Percentiles rank a stretch among this genome's conserved stretches.
Evolutionary conservation across 2,329 filamentous ascomycete species (phyloP).

Genomic region (Phoma sp.): DNA sequence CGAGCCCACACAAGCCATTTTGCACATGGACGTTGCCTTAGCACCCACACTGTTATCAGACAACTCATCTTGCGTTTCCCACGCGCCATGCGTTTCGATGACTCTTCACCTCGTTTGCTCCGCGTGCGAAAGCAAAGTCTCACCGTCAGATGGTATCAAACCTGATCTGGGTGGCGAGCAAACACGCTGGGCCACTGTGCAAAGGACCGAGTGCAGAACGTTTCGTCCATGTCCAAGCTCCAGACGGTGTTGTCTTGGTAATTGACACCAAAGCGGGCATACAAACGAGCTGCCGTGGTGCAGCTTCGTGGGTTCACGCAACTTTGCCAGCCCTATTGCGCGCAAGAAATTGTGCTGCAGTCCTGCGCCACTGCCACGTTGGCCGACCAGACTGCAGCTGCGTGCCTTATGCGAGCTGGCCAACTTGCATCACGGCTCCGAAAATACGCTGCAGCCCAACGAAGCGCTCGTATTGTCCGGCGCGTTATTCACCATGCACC

Average conservation of each 20-base stretch:
- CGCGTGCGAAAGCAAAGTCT: conserved; percentile 28
- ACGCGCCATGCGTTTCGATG: conserved; percentile 36
- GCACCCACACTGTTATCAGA: conserved; percentile 40
- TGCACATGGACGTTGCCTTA: conserved; percentile 30
- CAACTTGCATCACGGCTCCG: conserved; percentile 43
- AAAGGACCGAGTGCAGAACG: conserved; percentile 1
- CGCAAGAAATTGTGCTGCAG: conserved; percentile 18
- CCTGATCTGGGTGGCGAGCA: background rate
- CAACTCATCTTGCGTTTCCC: conserved; percentile 50
- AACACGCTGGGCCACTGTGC: conserved; percentile 2
- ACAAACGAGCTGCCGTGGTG: conserved; percentile 8
- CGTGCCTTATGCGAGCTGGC: conserved; percentile 33
- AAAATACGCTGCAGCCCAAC: conserved; percentile 40
- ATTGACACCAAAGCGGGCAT: background rate
- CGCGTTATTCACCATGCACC: conserved; percentile 4
- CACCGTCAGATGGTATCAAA: conserved; percentile 7
- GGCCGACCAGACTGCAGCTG: conserved; percentile 39
- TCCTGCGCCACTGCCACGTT: conserved; percentile 40
- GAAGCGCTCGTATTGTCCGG: conserved; percentile 24
- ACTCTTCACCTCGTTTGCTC: conserved; percentile 41
- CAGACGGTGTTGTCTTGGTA: background rate
- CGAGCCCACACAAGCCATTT: conserved; percentile 42
- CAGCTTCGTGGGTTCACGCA: conserved; percentile 36
- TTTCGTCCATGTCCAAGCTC: conserved; percentile 13
- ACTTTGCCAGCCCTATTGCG: conserved; percentile 36